phyloP scores from a whole-genome alignment of 345 rosid species.

The Eucalyptus regnans region DNA sequence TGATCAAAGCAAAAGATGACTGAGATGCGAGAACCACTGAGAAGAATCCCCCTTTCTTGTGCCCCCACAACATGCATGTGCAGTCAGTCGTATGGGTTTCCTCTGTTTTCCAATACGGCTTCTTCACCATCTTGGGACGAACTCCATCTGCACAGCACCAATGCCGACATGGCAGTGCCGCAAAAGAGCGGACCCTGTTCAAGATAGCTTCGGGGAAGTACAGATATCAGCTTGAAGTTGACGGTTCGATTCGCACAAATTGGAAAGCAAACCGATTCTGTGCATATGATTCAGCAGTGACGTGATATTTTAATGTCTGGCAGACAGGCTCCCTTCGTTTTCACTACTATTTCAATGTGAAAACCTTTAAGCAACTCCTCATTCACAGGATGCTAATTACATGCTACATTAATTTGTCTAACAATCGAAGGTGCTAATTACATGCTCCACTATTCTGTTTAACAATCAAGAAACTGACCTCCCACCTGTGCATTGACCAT shows the following conservation, averaged over 20 bases:
- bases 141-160: background rate
- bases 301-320: background rate
- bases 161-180: background rate
- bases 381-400: background rate
- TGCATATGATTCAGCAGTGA: background rate
- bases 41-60: background rate
- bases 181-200: background rate
- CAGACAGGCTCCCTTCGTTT: background rate
- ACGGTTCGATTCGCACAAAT: background rate
- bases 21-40: background rate
- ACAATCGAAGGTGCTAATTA: background rate
- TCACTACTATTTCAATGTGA: background rate
- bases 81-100: background rate
- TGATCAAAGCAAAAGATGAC: background rate
- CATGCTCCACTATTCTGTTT: background rate
- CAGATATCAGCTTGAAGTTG: background rate
- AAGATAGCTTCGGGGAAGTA: background rate
- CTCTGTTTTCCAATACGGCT: background rate
- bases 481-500: background rate
- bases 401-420: background rate
- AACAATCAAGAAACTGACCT: background rate
- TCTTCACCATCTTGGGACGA: background rate
- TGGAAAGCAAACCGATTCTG: background rate
- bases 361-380: background rate
- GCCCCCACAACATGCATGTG: background rate